phyloP scores from a whole-genome alignment of 2,329 filamentous ascomycete genomes.

The Parastagonospora nodorum region DNA sequence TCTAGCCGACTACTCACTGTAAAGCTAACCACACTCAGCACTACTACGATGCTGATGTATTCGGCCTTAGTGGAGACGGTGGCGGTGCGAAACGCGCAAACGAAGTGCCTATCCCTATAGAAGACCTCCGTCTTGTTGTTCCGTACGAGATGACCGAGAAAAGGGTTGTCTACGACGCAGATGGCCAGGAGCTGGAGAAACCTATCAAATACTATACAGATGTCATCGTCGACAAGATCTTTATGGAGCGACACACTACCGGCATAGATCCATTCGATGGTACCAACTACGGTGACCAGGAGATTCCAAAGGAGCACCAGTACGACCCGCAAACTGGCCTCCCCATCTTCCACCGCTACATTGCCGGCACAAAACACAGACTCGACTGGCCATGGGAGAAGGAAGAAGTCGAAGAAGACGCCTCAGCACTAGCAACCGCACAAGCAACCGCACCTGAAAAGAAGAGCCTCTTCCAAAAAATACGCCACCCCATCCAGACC shows the following conservation, averaged over 20 bases:
- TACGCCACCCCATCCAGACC: slow-evolving; percentile 24
- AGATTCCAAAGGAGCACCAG: slow-evolving; percentile 35
- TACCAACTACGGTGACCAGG: slow-evolving; percentile 29
- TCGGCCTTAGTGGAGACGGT: slow-evolving; percentile 22
- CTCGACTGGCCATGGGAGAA: slow-evolving; percentile 42
- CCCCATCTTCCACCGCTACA: slow-evolving; percentile 41
- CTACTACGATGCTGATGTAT: slow-evolving; percentile 51
- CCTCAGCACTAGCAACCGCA: slow-evolving; percentile 5
- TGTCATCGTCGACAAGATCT: slow-evolving; percentile 42
- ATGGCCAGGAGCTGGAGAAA: slow-evolving; percentile 63
- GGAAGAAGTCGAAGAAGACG: slow-evolving; percentile 10
- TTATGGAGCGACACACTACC: slow-evolving; percentile 38
- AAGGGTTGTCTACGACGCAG: slow-evolving; percentile 54
- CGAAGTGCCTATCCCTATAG: slow-evolving; percentile 67
- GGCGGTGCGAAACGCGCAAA: slow-evolving; percentile 53
- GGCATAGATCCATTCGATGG: slow-evolving; percentile 39
- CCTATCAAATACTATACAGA: slow-evolving; percentile 60
- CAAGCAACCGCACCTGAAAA: too few species aligned
- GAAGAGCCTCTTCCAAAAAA: background rate
- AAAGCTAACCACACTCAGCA: slow-evolving; percentile 34
- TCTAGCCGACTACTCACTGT: background rate
- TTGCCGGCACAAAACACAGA: slow-evolving; percentile 38
- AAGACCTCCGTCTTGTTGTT: slow-evolving; percentile 79
- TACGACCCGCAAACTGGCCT: slow-evolving; percentile 36
- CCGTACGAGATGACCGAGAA: slow-evolving; percentile 58